Conservation (phyloP, 2,329 filamentous ascomycete genomes). For the Saccharata proteae region DNA sequence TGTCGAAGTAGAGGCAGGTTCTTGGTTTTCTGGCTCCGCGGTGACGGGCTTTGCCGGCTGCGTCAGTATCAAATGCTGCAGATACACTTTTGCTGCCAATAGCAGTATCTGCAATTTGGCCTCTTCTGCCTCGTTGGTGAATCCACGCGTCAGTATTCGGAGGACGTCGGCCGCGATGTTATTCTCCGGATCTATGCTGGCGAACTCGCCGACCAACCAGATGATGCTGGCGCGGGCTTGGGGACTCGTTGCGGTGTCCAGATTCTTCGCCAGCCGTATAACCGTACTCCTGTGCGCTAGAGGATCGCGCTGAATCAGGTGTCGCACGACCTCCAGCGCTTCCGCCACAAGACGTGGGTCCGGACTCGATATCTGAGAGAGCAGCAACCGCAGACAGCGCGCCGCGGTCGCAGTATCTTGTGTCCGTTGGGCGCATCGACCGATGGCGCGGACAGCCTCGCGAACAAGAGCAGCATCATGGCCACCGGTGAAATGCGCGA, state of each 20-base stretch:
- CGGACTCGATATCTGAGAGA: slow-evolving; percentile 77
- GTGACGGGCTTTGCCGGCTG: slow-evolving; percentile 17
- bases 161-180: slow-evolving; percentile 91
- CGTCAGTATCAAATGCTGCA: slow-evolving; percentile 68
- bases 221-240: slow-evolving; percentile 89
- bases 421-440: slow-evolving; percentile 68
- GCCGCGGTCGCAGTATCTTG: slow-evolving; percentile 55
- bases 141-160: slow-evolving; percentile 75
- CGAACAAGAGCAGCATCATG: slow-evolving; percentile 66
- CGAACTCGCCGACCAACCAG: slow-evolving; percentile 93
- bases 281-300: slow-evolving; percentile 72
- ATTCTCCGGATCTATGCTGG: slow-evolving; percentile 64
- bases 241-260: slow-evolving; percentile 78
- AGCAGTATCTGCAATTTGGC: slow-evolving; percentile 88
- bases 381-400: slow-evolving; percentile 68
- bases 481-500: slow-evolving; percentile 83
- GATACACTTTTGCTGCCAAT: slow-evolving; percentile 89
- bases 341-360: slow-evolving; percentile 85
- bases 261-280: slow-evolving; percentile 75
- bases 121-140: slow-evolving; percentile 69
- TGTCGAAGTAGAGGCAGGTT: slow-evolving; percentile 3
- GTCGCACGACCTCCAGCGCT: slow-evolving; percentile 85
- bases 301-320: slow-evolving; percentile 87
- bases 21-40: slow-evolving; percentile 1
- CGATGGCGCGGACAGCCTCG: slow-evolving; percentile 85